Percentiles rank a stretch among this genome's conserved stretches.
phyloP scores from a whole-genome alignment of 345 rosid genomes.

The Stellera chamaejasme region DNA sequence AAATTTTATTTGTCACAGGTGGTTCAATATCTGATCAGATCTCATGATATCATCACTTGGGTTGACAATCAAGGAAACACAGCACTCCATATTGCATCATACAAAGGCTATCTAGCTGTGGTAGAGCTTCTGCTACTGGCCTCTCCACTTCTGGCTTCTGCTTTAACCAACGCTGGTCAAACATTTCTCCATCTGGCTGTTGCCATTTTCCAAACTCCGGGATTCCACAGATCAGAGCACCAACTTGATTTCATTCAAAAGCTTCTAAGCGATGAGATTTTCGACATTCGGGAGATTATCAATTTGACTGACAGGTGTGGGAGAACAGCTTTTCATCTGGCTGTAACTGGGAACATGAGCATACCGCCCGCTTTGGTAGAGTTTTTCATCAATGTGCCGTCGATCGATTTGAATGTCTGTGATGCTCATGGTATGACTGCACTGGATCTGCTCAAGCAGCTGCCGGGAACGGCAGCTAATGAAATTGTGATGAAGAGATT shows the following conservation, averaged over 20 bases:
- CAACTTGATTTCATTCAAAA: slow-evolving; percentile 69
- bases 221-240: slow-evolving; percentile 63
- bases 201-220: slow-evolving; percentile 59
- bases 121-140: slow-evolving; percentile 43
- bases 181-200: slow-evolving; percentile 88
- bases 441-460: slow-evolving; percentile 64
- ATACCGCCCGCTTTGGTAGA: slow-evolving; percentile 56
- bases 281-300: slow-evolving; percentile 38
- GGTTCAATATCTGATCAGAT: slow-evolving; percentile 50
- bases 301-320: slow-evolving; percentile 59
- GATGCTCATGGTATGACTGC: slow-evolving; percentile 76
- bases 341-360: slow-evolving; percentile 41
- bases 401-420: slow-evolving; percentile 47
- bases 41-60: slow-evolving; percentile 34
- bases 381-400: slow-evolving; percentile 48
- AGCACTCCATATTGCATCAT: slow-evolving; percentile 76
- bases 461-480: slow-evolving; percentile 56
- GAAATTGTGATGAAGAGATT: slow-evolving; percentile 72
- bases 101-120: slow-evolving; percentile 58
- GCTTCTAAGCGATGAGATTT: slow-evolving; percentile 28
- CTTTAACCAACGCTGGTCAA: slow-evolving; percentile 50
- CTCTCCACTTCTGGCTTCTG: slow-evolving; percentile 36
- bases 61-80: slow-evolving; percentile 71
- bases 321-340: slow-evolving; percentile 73
- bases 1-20: slow-evolving; percentile 28